Conservation (phyloP, 2,329 filamentous ascomycete genomes). For the Botryotinia narcissicola region DNA sequence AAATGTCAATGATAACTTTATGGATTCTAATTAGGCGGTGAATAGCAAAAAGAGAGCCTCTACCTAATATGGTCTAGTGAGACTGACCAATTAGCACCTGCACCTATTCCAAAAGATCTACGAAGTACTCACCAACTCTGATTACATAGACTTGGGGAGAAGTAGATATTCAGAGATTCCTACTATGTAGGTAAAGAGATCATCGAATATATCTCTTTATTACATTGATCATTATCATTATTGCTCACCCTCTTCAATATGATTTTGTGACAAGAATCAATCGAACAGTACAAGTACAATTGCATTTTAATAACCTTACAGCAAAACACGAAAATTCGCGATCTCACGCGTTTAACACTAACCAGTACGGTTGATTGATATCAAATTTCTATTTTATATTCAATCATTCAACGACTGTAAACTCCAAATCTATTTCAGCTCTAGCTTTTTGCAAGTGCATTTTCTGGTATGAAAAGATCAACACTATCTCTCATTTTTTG, state of each 20-base stretch:
- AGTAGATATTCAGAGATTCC: background rate
- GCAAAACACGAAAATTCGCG: conserved; percentile 14
- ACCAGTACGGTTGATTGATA: background rate
- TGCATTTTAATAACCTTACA: background rate
- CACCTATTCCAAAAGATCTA: background rate
- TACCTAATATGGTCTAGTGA: background rate
- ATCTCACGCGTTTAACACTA: conserved; percentile 1
- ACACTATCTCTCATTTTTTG: background rate
- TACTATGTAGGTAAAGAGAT: background rate
- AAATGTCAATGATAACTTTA: background rate
- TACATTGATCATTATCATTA: background rate
- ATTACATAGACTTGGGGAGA: background rate
- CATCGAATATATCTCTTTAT: background rate
- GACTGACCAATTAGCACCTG: background rate
- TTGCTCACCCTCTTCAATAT: background rate
- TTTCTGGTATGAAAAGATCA: background rate
- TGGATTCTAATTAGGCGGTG: conserved; percentile 4
- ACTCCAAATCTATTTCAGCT: background rate
- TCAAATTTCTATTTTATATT: background rate
- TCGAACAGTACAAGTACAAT: background rate
- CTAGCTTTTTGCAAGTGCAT: background rate
- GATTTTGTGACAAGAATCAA: background rate
- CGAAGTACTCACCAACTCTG: background rate
- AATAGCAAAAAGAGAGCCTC: background rate
- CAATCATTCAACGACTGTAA: background rate